Evolutionary conservation across 805 yeast species (phyloP), one percentile per base, ranked within the genome.

Genomic region (Hagleromyces aurorensis): DNA sequence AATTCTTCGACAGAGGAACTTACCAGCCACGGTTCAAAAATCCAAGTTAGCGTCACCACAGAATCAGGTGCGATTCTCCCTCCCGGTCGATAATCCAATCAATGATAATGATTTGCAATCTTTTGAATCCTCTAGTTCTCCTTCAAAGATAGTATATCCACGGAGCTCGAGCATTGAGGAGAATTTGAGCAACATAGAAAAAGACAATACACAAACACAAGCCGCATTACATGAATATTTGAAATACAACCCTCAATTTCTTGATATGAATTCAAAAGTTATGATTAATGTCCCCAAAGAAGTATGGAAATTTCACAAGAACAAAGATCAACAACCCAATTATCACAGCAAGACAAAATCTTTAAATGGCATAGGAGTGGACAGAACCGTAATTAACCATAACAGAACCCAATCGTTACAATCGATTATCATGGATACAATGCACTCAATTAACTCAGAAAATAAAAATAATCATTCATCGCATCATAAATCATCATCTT

Each of bases 51-150:
- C 26, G 24, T 22, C 27, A 12, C 38, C 42, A 7, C 41, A 34
- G 28, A 42, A 52, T 7, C 56, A 53, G 29, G 59, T 53, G 6
- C 38, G 59, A 27, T 53, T 53, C 27, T 52, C 57, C 5, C 36
- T 53, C 4, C 59, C 55, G 7, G 43, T 40, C 21, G 21, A 36
- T 7, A 33, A 29, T 17, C 22, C 23, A 7, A 13, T 30, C 16
- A 21, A 31, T n/a, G 20, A 26, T 16, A 6, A 24, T 18, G 28
- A 9, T 23, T 9, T 15, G 7, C 16, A 12, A 12, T 18, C 12
- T 16, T 3, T 13, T 16, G 24, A 34, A 13, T 25, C 24, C 10
- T 23, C 27, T 8, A 21, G 36, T 12, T 54, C 59, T 1, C 57
- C 58, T 4, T 32, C 40, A 3, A 52, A 45, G 29, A 50, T 54